These are phyloP conservation scores for Atractiella rhizophila DNA, from an alignment of 768 basidiomycete genomes.

Conservation along the genomic window DNA sequence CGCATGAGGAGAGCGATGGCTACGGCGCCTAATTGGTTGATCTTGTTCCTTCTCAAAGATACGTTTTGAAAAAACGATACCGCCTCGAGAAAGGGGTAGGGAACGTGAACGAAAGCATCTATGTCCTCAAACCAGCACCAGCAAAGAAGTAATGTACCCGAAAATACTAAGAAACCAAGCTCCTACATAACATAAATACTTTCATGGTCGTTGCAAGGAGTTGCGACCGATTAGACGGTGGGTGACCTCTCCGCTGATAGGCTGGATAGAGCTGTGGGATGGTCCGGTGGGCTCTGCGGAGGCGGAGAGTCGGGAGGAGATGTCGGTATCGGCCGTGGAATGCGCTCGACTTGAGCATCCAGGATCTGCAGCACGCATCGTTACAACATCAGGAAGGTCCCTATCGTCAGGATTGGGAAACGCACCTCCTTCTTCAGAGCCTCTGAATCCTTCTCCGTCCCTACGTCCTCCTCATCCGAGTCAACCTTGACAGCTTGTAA, in stretches of 20 bases:
- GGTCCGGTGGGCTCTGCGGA: no score
- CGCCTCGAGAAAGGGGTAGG: no score
- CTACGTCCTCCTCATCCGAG: conserved; percentile 55
- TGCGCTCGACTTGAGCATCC: conserved; percentile 6
- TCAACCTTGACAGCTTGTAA: conserved; percentile 24
- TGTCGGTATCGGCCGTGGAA: background rate
- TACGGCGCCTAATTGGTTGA: conserved; percentile 59
- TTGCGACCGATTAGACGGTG: no score
- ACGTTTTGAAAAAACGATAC: no score
- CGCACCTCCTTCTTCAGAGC: conserved; percentile 38
- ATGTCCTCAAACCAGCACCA: no score
- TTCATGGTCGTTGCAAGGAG: no score
- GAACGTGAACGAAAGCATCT: no score
- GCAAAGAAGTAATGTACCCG: no score
- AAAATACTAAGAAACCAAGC: no score
- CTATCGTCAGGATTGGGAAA: conserved; percentile 22
- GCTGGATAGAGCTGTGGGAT: no score
- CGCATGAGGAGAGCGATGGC: conserved; percentile 85
- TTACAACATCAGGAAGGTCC: background rate
- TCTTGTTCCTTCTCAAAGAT: conserved; percentile 67
- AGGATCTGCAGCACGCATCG: background rate
- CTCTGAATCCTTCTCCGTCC: conserved; percentile 49
- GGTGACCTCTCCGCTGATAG: no score
- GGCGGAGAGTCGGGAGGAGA: background rate
- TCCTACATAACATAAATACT: no score